Evolutionary conservation across 306 rosid genomes (phyloP).

Genomic region (Gillenia trifoliata): DNA sequence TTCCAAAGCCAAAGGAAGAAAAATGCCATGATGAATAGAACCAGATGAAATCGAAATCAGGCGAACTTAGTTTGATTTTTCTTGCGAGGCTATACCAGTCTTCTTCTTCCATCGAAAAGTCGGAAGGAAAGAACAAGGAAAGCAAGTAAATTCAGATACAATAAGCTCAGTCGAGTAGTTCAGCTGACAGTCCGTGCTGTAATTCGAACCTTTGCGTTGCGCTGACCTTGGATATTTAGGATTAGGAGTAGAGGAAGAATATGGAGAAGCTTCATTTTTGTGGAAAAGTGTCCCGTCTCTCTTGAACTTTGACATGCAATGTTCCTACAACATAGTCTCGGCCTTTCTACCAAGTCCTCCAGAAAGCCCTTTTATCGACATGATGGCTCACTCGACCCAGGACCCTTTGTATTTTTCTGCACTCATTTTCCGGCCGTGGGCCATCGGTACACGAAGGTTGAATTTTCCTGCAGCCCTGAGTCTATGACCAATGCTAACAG

Average conservation of each 20-base stretch:
- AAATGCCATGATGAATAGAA: not conserved
- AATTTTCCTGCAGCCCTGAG: not conserved
- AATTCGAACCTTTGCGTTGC: not conserved
- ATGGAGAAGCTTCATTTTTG: not conserved
- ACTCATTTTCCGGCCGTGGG: not conserved
- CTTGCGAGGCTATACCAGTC: not conserved
- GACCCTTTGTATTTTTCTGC: not conserved
- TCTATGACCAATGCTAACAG: not conserved
- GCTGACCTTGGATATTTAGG: not conserved
- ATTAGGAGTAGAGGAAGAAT: not conserved
- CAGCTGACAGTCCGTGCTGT: not conserved
- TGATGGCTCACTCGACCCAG: not conserved
- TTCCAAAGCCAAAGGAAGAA: not conserved
- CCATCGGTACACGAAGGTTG: not conserved
- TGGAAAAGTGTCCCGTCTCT: not conserved
- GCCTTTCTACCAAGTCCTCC: not conserved
- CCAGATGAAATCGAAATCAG: not conserved
- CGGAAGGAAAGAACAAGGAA: not conserved
- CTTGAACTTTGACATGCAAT: not conserved
- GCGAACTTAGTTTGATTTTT: not conserved
- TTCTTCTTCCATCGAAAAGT: not conserved
- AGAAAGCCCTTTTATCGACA: not conserved
- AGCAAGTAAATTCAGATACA: not conserved
- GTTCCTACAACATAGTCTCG: not conserved
- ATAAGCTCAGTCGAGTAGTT: not conserved